Conservation (phyloP, 108 stramenopile genomes). For the Stephanodiscus minutulus region DNA sequence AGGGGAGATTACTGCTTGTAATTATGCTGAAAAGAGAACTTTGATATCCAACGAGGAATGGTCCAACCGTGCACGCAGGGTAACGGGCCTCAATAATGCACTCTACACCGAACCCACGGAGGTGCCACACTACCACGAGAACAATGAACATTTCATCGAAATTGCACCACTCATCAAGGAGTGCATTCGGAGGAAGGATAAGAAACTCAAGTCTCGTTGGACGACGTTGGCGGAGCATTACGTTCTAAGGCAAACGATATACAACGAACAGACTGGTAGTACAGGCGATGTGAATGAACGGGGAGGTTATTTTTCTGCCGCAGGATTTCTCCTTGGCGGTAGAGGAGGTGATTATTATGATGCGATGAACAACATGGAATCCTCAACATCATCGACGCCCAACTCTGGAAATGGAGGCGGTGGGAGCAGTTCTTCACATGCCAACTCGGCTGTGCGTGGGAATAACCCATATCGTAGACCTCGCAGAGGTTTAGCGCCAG, state of each 20-base stretch:
- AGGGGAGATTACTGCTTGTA: constrained; percentile 7
- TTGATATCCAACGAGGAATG: constrained; percentile 58
- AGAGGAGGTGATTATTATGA: constrained; percentile 10
- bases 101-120: constrained; percentile 76
- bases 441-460: constrained; percentile 13
- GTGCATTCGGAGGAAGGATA: constrained; percentile 60
- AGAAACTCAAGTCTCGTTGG: constrained; percentile 61
- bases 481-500: constrained; percentile 51
- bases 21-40: background rate
- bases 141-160: constrained; percentile 51
- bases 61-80: constrained; percentile 66
- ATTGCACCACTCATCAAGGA: constrained; percentile 69
- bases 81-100: constrained; percentile 70
- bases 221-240: constrained; percentile 73
- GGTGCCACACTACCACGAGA: constrained; percentile 63
- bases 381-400: constrained; percentile 1
- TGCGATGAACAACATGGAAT: constrained; percentile 25
- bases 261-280: constrained; percentile 48
- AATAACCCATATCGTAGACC: constrained; percentile 86
- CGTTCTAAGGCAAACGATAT: constrained; percentile 59
- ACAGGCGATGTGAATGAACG: constrained; percentile 40
- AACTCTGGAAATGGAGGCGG: constrained; percentile 14
- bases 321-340: constrained; percentile 30
- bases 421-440: background rate
- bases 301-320: constrained; percentile 49